These are phyloP conservation scores for Striga asiatica DNA, from an alignment of 257 asterid species.

Conservation along the genomic window DNA sequence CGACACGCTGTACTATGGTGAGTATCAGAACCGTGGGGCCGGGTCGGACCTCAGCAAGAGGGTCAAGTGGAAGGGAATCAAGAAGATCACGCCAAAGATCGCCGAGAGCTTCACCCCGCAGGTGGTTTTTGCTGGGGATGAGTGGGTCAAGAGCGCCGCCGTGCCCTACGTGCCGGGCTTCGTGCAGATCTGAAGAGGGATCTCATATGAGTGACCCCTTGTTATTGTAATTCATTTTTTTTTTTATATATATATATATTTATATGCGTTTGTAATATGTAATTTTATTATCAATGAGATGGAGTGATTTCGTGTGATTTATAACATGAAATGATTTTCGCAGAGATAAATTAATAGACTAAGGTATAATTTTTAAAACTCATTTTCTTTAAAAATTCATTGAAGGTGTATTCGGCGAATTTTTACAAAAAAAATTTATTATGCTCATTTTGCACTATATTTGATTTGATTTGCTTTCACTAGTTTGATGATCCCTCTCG, in stretches of 20 bases:
- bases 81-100: conserved; percentile 35
- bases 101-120: conserved; percentile 48
- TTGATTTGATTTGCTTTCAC: too few relatives aligned
- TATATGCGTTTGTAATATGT: not conserved
- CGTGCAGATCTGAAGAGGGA: conserved; percentile 13
- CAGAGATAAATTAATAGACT: too few relatives aligned
- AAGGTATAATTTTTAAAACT: too few relatives aligned
- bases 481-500: too few relatives aligned
- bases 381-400: too few relatives aligned
- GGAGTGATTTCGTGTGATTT: not conserved
- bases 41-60: conserved; percentile 36
- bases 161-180: conserved; percentile 40
- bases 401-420: too few relatives aligned
- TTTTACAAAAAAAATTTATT: too few relatives aligned
- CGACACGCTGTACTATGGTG: conserved; percentile 55
- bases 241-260: not conserved
- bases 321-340: not conserved
- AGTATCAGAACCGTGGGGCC: conserved; percentile 53
- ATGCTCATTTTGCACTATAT: too few relatives aligned
- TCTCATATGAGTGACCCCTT: not conserved
- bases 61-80: conserved; percentile 65
- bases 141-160: conserved; percentile 41
- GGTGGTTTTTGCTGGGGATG: conserved; percentile 24
- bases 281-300: too few relatives aligned
- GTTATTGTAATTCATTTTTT: not conserved